Evolutionary conservation across 495 filamentous ascomycete genomes (phyloP), one percentile per base, ranked within the genome.

Genomic region (Rostrohypoxylon terebratum): DNA sequence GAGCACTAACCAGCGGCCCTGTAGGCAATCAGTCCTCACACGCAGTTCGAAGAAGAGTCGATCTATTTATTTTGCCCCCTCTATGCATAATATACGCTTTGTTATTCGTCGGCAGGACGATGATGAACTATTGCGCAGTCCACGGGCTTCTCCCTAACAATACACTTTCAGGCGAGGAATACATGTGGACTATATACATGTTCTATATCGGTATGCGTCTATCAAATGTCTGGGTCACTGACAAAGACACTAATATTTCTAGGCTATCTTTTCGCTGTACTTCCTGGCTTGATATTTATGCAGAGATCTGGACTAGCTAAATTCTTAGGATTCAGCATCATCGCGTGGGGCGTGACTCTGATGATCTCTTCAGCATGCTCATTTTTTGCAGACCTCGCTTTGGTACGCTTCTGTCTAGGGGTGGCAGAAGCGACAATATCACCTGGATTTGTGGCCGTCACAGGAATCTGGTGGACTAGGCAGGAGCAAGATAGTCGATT

Each of bases 231-330:
- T n/a, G 3, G n/a, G 18, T 34, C 5, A 18, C 2, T 18, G 1
- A 54, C 38, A 25, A n/a, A 59, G 8, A 42, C 14, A 20, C 59
- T 68, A 44, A 72, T 54, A 25, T 18, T 36, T 16, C 10, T 1
- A 65, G 70, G 79, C 9, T 81, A 81, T 55, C 71, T 81, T 14
- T 77, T 74, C 69, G 85, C 82, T 73, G 82, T 83, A 25, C 84
- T 85, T 66, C 86, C 85, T 0, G 83, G 83, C 1, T 84, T 86
- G 4, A 83, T 79, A 65, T 59, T 85, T 3, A 80, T 85, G 68
- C 84, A 86, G 61, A 79, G 80, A 20, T 68, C 85, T 7, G 82
- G 82, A 1, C 81, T 83, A n/a, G 84, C 81, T 14, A 85, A 84
- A 64, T 83, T 85, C 50, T 69, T 85, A 9, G 69, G 76, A 28